Evolutionary conservation across 2,329 filamentous ascomycete genomes (phyloP).

Genomic region (Coniochaeta sp.): DNA sequence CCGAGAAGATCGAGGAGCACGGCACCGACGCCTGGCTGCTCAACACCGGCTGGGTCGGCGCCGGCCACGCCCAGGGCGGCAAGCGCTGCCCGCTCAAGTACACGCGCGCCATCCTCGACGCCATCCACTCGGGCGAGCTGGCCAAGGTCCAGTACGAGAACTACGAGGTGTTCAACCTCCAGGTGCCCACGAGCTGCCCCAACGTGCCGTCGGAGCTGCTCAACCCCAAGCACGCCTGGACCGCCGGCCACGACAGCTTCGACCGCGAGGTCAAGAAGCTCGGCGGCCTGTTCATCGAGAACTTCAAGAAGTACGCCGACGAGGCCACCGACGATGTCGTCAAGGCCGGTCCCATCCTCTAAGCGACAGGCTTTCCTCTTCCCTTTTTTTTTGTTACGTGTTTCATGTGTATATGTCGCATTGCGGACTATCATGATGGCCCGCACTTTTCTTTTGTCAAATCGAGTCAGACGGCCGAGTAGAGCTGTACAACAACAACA

Average conservation of each 20-base stretch:
- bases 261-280: slow-evolving; percentile 84
- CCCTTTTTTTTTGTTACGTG: background rate
- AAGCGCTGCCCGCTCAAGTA: slow-evolving; percentile 98
- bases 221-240: slow-evolving; percentile 93
- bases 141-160: slow-evolving; percentile 89
- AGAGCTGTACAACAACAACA: background rate
- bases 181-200: slow-evolving; percentile 86
- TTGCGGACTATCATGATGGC: background rate
- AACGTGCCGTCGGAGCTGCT: slow-evolving; percentile 86
- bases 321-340: slow-evolving; percentile 77
- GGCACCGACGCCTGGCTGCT: slow-evolving; percentile 96
- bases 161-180: slow-evolving; percentile 94
- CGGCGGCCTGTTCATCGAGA: slow-evolving; percentile 82
- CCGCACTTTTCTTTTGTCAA: background rate
- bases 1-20: slow-evolving; percentile 94
- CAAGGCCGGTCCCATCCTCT: slow-evolving; percentile 50
- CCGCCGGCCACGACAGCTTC: slow-evolving; percentile 73
- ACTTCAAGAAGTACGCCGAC: slow-evolving; percentile 92
- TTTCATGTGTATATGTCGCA: slow-evolving; percentile 1
- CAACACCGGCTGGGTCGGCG: slow-evolving; percentile 97
- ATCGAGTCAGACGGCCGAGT: background rate
- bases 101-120: slow-evolving; percentile 95
- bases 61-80: slow-evolving; percentile 81
- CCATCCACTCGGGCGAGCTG: slow-evolving; percentile 95
- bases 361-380: slow-evolving; percentile 1